Evolutionary conservation across 768 basidiomycete genomes (phyloP).

Genomic region (Tubosaeta sp.): DNA sequence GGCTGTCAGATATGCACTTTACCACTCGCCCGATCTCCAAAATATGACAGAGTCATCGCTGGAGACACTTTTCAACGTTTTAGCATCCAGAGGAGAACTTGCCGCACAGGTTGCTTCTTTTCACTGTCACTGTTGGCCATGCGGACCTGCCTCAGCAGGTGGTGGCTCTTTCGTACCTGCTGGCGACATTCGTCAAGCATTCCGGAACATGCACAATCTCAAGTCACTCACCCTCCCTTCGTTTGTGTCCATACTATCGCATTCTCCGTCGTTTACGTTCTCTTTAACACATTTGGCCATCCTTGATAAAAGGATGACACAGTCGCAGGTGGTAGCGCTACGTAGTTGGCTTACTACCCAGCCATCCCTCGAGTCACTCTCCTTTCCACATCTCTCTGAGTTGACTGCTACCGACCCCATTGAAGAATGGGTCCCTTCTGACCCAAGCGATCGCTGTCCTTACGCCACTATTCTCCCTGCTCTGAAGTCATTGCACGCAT

Average conservation of each 20-base stretch:
- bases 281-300: constrained; percentile 25
- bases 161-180: constrained; percentile 7
- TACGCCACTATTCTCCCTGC: constrained; percentile 16
- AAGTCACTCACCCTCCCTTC: constrained; percentile 24
- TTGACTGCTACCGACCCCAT: not conserved
- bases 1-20: constrained; percentile 20
- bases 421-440: constrained; percentile 9
- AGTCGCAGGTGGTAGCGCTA: constrained; percentile 18
- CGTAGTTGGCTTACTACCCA: constrained; percentile 24
- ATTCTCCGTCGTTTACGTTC: constrained; percentile 17
- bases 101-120: constrained; percentile 23
- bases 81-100: constrained; percentile 19
- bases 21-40: constrained; percentile 20
- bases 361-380: constrained; percentile 22
- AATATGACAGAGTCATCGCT: constrained; percentile 8
- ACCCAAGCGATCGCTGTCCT: not conserved
- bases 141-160: constrained; percentile 4
- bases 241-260: constrained; percentile 20
- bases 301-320: constrained; percentile 23
- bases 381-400: constrained; percentile 25
- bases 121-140: constrained; percentile 21
- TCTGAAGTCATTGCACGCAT: constrained; percentile 26
- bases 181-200: constrained; percentile 18
- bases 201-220: constrained; percentile 30
- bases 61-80: constrained; percentile 15